These are phyloP conservation scores for Collariella sp. DNA, from an alignment of 495 filamentous ascomycete species.

Conservation along the genomic window DNA sequence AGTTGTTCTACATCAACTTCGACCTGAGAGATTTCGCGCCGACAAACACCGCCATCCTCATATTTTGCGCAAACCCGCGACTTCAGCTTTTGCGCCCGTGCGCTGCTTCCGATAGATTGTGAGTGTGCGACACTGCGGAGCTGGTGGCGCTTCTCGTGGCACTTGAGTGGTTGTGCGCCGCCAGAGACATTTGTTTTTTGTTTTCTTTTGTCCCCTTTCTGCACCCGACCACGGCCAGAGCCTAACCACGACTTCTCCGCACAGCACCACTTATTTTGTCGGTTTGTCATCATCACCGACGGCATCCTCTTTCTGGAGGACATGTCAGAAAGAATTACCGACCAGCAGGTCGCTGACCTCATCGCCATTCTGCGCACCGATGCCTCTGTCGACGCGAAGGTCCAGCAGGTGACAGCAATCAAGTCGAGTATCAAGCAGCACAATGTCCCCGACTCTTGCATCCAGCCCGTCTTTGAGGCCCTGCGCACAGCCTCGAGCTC, in stretches of 20 bases:
- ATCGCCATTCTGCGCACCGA: constrained; percentile 60
- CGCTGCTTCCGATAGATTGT: neutral
- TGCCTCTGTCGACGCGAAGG: constrained; percentile 59
- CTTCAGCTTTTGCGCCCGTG: neutral
- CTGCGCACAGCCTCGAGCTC: constrained; percentile 58
- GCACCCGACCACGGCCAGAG: constrained; percentile 4
- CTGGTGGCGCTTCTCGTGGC: too few relatives aligned
- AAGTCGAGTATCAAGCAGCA: constrained; percentile 86
- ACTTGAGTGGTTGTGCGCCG: too few relatives aligned
- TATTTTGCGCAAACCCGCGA: neutral
- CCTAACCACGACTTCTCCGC: neutral
- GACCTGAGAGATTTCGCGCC: constrained; percentile 5
- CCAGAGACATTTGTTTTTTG: constrained; percentile 9
- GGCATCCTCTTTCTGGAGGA: constrained; percentile 17
- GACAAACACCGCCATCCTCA: constrained; percentile 9
- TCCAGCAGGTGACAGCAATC: constrained; percentile 58
- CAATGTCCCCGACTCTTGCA: constrained; percentile 67
- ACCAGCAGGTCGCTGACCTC: constrained; percentile 57
- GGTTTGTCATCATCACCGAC: constrained; percentile 19
- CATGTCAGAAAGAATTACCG: constrained; percentile 51
- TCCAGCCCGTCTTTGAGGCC: constrained; percentile 65
- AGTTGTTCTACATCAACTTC: neutral
- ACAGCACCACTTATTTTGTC: constrained; percentile 19
- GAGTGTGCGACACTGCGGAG: neutral
- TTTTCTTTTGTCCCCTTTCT: constrained; percentile 24